A percentile compares a stretch with the other conserved stretches of the same genome.
These are phyloP conservation scores for Aspergillus quadricinctus DNA, from an alignment of 2,329 filamentous ascomycete genomes.

Conservation along the genomic window DNA sequence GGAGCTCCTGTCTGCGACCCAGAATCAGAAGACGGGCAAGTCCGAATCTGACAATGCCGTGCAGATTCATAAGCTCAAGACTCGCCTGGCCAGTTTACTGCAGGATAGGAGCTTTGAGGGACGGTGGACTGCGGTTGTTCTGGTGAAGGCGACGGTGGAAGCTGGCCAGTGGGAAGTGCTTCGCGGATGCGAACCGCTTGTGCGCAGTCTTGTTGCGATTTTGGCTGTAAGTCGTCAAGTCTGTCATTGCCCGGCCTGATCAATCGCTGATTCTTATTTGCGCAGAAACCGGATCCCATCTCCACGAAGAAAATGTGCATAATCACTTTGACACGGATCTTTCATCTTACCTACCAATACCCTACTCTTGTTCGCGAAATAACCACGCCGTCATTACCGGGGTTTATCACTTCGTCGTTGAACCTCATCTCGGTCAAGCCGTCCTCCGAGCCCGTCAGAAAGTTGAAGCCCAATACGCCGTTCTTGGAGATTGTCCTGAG, in stretches of 20 bases:
- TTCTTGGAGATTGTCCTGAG: conserved; percentile 66
- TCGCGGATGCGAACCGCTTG: conserved; percentile 69
- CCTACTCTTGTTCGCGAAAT: conserved; percentile 82
- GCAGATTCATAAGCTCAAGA: conserved; percentile 78
- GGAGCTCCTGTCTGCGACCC: conserved; percentile 59
- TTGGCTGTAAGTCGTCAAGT: conserved; percentile 56
- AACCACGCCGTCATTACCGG: conserved; percentile 73
- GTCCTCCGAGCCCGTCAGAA: conserved; percentile 30
- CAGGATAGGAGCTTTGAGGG: conserved; percentile 71
- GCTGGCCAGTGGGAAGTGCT: conserved; percentile 80
- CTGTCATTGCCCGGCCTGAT: background rate
- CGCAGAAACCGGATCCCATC: conserved; percentile 69
- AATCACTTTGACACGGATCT: conserved; percentile 76
- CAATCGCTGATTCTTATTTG: conserved; percentile 12
- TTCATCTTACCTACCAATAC: conserved; percentile 74
- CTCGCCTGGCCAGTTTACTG: conserved; percentile 70
- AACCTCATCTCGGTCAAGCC: conserved; percentile 55
- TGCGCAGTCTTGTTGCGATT: conserved; percentile 68
- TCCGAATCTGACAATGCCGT: conserved; percentile 61
- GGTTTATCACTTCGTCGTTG: conserved; percentile 69
- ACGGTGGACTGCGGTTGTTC: conserved; percentile 70
- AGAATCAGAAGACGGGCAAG: conserved; percentile 55
- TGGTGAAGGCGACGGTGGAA: conserved; percentile 78
- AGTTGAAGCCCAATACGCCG: conserved; percentile 38
- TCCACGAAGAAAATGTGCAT: conserved; percentile 73